A percentile compares a stretch with the other conserved stretches of the same genome.
phyloP scores from a whole-genome alignment of 176 grass and related monocot species.

The Triticum timopheevii region DNA sequence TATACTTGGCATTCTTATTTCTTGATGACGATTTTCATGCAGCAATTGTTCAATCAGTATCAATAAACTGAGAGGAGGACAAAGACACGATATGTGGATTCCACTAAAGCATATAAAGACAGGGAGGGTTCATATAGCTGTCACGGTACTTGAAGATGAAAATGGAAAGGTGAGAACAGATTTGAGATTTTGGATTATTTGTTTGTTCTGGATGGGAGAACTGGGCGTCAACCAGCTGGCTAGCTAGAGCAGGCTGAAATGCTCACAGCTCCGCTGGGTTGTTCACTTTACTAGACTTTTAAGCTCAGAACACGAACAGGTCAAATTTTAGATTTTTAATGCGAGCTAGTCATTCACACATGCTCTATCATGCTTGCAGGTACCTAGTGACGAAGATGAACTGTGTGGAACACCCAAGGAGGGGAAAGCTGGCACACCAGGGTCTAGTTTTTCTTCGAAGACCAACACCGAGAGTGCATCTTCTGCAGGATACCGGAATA shows the following conservation, averaged over 20 bases:
- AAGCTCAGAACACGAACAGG: too few species aligned
- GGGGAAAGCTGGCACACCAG: slow-evolving; percentile 38
- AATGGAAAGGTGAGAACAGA: slow-evolving; percentile 48
- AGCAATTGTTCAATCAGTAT: slow-evolving; percentile 80
- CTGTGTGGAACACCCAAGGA: slow-evolving; percentile 31
- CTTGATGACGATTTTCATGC: not conserved
- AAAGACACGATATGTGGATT: slow-evolving; percentile 90
- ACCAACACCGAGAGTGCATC: slow-evolving; percentile 33
- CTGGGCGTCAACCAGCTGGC: too few species aligned
- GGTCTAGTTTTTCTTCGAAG: slow-evolving; percentile 33
- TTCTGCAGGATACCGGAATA: slow-evolving; percentile 38
- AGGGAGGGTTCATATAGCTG: slow-evolving; percentile 74
- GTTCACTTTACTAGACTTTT: too few species aligned
- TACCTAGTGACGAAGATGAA: slow-evolving; percentile 30
- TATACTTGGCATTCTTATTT: not conserved
- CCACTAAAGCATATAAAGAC: slow-evolving; percentile 88
- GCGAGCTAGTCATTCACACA: not conserved
- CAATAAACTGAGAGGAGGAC: slow-evolving; percentile 73
- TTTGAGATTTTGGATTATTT: not conserved
- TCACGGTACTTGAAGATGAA: slow-evolving; percentile 85
- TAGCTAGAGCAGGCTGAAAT: too few species aligned
- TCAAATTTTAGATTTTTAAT: not conserved
- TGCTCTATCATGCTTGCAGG: slow-evolving; percentile 24
- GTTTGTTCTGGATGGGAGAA: not conserved
- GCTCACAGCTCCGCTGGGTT: too few species aligned